A percentile compares a stretch with the other conserved stretches of the same genome.
Conservation (phyloP, 2,329 filamentous ascomycete genomes). For the Ascochyta koolunga region DNA sequence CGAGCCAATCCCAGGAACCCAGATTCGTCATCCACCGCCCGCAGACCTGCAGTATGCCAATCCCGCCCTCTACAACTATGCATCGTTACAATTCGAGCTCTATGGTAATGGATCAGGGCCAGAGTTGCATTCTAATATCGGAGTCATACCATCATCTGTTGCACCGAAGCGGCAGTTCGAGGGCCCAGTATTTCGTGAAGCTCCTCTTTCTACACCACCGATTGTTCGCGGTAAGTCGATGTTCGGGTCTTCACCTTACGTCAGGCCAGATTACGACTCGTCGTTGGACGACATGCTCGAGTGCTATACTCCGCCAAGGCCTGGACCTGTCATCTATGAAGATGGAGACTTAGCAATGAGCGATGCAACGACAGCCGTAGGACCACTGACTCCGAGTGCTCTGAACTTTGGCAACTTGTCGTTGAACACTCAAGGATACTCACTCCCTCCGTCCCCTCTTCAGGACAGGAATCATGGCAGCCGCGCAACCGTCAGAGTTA, state of each 20-base stretch:
- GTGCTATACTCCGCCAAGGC: background rate
- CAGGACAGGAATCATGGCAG: background rate
- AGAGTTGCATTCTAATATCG: background rate
- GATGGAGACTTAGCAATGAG: slow-evolving; percentile 2
- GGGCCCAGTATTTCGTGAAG: background rate
- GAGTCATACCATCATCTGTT: background rate
- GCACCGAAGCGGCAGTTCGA: background rate
- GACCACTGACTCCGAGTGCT: slow-evolving; percentile 14
- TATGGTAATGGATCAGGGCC: background rate
- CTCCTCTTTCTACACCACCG: background rate
- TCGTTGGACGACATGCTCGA: background rate
- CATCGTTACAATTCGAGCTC: background rate
- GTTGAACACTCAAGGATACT: slow-evolving; percentile 1
- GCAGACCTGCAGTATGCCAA: background rate
- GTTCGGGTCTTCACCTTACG: slow-evolving; percentile 3
- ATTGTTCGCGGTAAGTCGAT: slow-evolving; percentile 5
- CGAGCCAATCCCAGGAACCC: background rate
- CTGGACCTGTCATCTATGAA: slow-evolving; percentile 7
- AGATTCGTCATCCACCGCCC: slow-evolving; percentile 1
- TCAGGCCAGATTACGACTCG: background rate
- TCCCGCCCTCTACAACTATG: background rate
- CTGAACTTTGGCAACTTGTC: slow-evolving; percentile 24
- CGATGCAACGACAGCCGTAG: background rate
- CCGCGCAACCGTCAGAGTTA: slow-evolving; percentile 15
- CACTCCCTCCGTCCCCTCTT: background rate